phyloP scores from a whole-genome alignment of 345 rosid genomes.

The Diplotaxis tenuifolia region DNA sequence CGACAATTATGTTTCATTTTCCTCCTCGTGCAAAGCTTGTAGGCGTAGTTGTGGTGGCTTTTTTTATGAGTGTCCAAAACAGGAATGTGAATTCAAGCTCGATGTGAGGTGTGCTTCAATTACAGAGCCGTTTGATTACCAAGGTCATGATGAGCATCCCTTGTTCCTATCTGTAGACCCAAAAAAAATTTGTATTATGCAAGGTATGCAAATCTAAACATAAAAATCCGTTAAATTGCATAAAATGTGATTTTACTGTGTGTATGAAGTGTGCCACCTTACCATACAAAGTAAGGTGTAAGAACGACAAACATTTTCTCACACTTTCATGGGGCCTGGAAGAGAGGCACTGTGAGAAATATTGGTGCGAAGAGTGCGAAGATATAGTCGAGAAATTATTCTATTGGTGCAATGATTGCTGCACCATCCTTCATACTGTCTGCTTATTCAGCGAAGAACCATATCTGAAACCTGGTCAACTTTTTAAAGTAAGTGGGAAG shows the following conservation, averaged over 20 bases:
- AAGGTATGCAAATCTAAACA: neutral
- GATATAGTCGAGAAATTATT: neutral
- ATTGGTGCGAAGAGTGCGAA: neutral
- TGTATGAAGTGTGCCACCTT: neutral
- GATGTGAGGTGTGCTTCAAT: neutral
- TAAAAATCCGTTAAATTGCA: neutral
- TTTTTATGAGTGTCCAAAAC: neutral
- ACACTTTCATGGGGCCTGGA: neutral
- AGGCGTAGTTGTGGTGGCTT: neutral
- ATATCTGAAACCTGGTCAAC: neutral
- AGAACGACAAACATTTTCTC: neutral
- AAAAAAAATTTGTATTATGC: neutral
- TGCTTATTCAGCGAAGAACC: neutral
- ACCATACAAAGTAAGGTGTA: neutral
- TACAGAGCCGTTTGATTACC: neutral
- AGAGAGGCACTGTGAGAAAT: neutral
- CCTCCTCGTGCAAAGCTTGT: neutral
- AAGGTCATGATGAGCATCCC: neutral
- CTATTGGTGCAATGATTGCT: neutral
- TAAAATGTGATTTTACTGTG: neutral
- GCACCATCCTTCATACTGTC: neutral
- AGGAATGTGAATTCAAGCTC: neutral
- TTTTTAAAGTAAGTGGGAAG: neutral
- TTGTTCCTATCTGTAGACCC: neutral
- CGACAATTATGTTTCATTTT: neutral